Evolutionary conservation across 1,284 basidiomycete genomes (phyloP), one percentile per base, ranked within the genome.

Genomic region (Retiboletus flavoniger): DNA sequence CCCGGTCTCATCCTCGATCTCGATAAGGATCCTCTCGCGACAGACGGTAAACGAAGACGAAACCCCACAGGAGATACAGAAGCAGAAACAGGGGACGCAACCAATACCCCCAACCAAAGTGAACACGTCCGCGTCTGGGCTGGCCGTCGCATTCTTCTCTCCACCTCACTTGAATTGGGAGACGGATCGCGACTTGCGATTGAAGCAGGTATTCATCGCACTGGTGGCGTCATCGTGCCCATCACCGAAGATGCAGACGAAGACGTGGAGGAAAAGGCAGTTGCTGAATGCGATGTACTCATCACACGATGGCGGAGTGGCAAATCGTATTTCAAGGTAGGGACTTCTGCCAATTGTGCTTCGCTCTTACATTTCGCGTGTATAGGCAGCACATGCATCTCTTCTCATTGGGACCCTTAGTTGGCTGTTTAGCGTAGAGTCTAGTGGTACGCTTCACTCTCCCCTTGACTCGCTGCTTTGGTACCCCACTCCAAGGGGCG

Each of bases 391-490:
- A 17, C 62, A 60, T 6, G 49, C 41, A 11, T 57, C 60, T 6
- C 55, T 89, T 68, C 82, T 83, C 3, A 83, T 95, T 19, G 93
- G 87, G 4, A 91, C 86, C 0, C 74, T 94, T 2, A 75, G 83
- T 1, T 96, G 93, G 93, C 65, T 95, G 8, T 90, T 92, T 67
- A 83, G 87, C 64, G 85, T 91, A 4, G 78, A 91, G 50, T 77
- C 83, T 0, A 81, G 79, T 0, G 84, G 85, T 7, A 72, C 78
- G 0, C 65, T 92, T 7, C 75, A 82, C 5, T 75, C 83, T 8
- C 91, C 93, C 0, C 77, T 83, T 28, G 84, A 91, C 56, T 87
- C 78, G 39, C 65, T 82, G 0, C 63, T 80, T n/a, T 81, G 80
- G 68, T 82, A 79, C 63, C 81, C 79, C 0, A 71, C 75, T 41